phyloP scores from a whole-genome alignment of 1,139 yeast species.

The Geotrichum fermentans region DNA sequence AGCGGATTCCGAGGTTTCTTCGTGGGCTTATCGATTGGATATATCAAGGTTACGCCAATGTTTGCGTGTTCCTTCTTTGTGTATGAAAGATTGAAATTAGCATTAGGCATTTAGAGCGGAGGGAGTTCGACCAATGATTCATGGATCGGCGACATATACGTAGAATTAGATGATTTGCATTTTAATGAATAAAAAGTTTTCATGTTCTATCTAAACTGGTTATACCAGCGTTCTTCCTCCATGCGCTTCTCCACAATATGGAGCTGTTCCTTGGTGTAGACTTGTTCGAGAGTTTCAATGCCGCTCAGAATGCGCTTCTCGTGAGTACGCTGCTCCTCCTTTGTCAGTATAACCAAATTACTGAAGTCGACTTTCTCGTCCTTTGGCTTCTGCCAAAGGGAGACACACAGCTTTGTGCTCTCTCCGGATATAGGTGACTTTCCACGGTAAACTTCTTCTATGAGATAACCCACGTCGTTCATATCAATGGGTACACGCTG shows the following conservation, averaged over 20 bases:
- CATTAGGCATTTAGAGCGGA: conserved; percentile 50
- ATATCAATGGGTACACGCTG: conserved; percentile 60
- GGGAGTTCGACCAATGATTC: too few relatives aligned
- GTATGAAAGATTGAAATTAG: conserved; percentile 76
- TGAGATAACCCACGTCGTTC: conserved; percentile 72
- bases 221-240: conserved; percentile 65
- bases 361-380: conserved; percentile 46
- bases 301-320: conserved; percentile 70
- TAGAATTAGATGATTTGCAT: not conserved
- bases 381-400: conserved; percentile 72
- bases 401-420: conserved; percentile 70
- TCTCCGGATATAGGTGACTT: conserved; percentile 85
- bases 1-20: conserved; percentile 82
- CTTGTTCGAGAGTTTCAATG: conserved; percentile 54
- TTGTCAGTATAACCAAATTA: conserved; percentile 81
- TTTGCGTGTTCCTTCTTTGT: conserved; percentile 93
- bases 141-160: too few relatives aligned
- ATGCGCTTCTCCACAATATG: conserved; percentile 59
- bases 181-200: not conserved
- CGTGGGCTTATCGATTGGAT: conserved; percentile 92
- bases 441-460: conserved; percentile 90
- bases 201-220: conserved; percentile 26
- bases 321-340: conserved; percentile 77
- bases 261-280: conserved; percentile 59
- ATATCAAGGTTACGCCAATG: conserved; percentile 93